Evolutionary conservation across 78 protist genomes (phyloP).

Genomic region (Monosiga brevicollis): DNA sequence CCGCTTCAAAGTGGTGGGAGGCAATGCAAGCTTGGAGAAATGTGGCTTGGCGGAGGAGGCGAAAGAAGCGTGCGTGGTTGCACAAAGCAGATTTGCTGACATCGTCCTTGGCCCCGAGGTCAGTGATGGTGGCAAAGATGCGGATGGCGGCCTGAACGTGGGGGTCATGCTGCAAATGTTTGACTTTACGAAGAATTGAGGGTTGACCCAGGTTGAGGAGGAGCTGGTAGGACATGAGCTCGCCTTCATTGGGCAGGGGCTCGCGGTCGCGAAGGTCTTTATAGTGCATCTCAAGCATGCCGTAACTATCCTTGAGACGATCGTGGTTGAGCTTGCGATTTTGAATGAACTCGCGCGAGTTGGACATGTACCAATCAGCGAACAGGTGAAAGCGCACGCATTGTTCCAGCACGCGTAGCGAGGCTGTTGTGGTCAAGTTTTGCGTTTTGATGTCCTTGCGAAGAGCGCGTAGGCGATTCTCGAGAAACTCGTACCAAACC

Average conservation of each 20-base stretch:
- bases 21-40: not conserved
- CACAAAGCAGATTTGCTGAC: not conserved
- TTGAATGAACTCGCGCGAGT: not conserved
- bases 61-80: not conserved
- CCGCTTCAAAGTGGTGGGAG: not conserved
- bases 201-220: not conserved
- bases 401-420: not conserved
- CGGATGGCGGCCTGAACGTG: not conserved
- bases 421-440: not conserved
- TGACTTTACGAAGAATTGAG: not conserved
- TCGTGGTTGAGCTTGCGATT: not conserved
- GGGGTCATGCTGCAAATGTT: not conserved
- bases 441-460: not conserved
- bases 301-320: not conserved
- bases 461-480: not conserved
- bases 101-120: not conserved
- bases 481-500: not conserved
- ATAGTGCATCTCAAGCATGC: not conserved
- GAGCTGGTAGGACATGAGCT: not conserved
- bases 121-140: not conserved
- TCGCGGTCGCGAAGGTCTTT: not conserved
- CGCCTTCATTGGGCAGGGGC: not conserved
- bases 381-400: not conserved
- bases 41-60: not conserved
- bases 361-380: not conserved